Conservation (phyloP, 1,284 basidiomycete genomes). For the Anthracocystis panici-leucophaei region DNA sequence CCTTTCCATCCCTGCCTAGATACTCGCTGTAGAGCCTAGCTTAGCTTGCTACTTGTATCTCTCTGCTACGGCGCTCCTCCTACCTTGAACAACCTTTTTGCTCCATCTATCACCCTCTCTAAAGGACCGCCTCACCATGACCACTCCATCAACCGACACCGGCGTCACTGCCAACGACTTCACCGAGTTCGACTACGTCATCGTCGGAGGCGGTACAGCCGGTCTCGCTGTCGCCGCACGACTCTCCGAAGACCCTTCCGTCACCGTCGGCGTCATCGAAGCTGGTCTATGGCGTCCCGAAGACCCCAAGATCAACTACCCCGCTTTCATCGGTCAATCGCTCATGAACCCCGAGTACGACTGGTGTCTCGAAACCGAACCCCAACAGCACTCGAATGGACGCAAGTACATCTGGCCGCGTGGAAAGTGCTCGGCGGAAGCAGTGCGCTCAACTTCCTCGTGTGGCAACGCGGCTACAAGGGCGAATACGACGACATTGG, state of each 20-base stretch:
- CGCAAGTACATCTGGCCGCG: slow-evolving; percentile 56
- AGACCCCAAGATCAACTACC: slow-evolving; percentile 56
- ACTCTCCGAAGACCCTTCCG: slow-evolving; percentile 49
- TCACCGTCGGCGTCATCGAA: slow-evolving; percentile 59
- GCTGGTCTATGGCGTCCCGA: slow-evolving; percentile 56
- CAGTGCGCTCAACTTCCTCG: slow-evolving; percentile 71
- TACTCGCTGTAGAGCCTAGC: not conserved
- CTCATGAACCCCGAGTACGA: slow-evolving; percentile 59
- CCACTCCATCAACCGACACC: slow-evolving; percentile 39
- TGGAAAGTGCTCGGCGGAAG: slow-evolving; percentile 46
- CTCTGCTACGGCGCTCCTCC: not conserved
- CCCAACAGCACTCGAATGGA: slow-evolving; percentile 46
- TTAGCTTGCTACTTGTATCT: not conserved
- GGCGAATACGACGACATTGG: slow-evolving; percentile 58
- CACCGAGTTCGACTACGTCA: slow-evolving; percentile 57
- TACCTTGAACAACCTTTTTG: too few species aligned
- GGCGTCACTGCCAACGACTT: slow-evolving; percentile 49
- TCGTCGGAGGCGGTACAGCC: slow-evolving; percentile 58
- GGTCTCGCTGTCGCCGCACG: slow-evolving; percentile 54
- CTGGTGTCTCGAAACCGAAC: slow-evolving; percentile 49
- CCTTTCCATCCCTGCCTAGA: not conserved
- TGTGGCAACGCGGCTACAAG: slow-evolving; percentile 58
- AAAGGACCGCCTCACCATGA: slow-evolving; percentile 5
- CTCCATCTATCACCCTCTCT: not conserved
- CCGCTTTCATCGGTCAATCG: slow-evolving; percentile 52